Evolutionary conservation across 768 basidiomycete species (phyloP), one percentile per base, ranked within the genome.

Genomic region (Phlegmacium glaucopus): DNA sequence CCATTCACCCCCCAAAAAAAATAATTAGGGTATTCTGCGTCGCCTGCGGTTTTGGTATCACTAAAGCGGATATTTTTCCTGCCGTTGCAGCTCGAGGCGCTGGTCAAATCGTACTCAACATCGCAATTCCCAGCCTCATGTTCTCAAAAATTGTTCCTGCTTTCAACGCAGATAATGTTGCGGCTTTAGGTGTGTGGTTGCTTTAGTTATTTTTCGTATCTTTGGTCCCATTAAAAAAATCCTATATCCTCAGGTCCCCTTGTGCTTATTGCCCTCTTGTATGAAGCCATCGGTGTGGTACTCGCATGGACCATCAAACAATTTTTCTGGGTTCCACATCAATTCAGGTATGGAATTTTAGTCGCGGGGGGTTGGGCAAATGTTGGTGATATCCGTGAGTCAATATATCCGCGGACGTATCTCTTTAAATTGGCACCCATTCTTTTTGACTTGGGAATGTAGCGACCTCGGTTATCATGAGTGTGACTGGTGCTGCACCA

Each of bases 301-400:
- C 69, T 83, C 17, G 79, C 80, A 0, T 82, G 73, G 69, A 39
- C 76, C n/a, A 64, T 80, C 44, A 77, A 77, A 41, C 76, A 78
- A 51, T 54, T 85, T 42, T 88, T 85, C 56, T 89, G 86, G 80
- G 85, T 90, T 2, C 88, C 88, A 1, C 83, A 87, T 57, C 75
- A 84, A 22, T 89, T 90, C 58, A 71, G 87, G 39, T 79, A 82
- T 55, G 89, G 87, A 0, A 72, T 90, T 17, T 56, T 89, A 0
- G 77, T 79, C 3, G 85, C 86, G 0, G 87, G 85, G 32, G 79
- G 76, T 3, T 89, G 80, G 79, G 76, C 71, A 8, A 89, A 88
- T 54, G 76, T 76, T 37, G 85, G 82, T 8, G 87, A 87, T 57
- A 77, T 89, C 27, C 83, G 85, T 87, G 56, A 59, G 81, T 66